phyloP scores from a whole-genome alignment of 768 basidiomycete genomes.

The Podaxis carcinomalis region DNA sequence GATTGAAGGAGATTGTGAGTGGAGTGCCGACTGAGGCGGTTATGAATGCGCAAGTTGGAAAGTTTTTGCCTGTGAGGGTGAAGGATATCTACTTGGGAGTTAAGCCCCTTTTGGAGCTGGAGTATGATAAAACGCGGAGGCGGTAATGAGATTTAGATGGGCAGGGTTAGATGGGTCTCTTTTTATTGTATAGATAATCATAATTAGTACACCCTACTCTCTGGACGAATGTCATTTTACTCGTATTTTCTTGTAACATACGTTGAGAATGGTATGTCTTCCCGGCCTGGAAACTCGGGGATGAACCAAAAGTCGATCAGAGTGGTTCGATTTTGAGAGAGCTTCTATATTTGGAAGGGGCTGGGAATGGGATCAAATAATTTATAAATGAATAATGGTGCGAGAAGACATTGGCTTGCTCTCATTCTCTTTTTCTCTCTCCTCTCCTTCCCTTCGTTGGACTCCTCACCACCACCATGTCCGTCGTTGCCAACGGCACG shows the following conservation, averaged over 20 bases:
- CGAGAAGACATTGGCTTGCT: conserved; percentile 5
- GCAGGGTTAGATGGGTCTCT: neutral
- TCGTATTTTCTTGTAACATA: neutral
- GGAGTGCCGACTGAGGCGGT: neutral
- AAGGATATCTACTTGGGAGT: conserved; percentile 25
- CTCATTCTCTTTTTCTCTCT: conserved; percentile 2
- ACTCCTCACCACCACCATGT: conserved; percentile 25
- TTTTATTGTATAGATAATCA: conserved; percentile 2
- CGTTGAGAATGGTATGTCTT: neutral
- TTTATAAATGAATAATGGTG: conserved; percentile 11
- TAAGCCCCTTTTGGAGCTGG: conserved; percentile 19
- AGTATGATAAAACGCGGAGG: neutral
- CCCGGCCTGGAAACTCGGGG: neutral
- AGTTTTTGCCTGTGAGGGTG: conserved; percentile 19
- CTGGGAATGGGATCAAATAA: conserved; percentile 8
- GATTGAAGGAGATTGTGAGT: conserved; percentile 15
- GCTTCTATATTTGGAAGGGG: conserved; percentile 18
- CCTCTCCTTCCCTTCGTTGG: neutral
- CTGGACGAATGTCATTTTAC: neutral
- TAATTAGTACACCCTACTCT: neutral
- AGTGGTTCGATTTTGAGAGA: conserved; percentile 30
- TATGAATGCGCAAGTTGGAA: neutral
- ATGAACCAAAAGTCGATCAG: neutral
- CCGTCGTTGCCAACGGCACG: conserved; percentile 34
- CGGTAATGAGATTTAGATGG: neutral